Percentiles rank a stretch among this genome's conserved stretches.
These are phyloP conservation scores for Lolium multiflorum DNA, from an alignment of 176 grass and related monocot species.

Conservation along the genomic window DNA sequence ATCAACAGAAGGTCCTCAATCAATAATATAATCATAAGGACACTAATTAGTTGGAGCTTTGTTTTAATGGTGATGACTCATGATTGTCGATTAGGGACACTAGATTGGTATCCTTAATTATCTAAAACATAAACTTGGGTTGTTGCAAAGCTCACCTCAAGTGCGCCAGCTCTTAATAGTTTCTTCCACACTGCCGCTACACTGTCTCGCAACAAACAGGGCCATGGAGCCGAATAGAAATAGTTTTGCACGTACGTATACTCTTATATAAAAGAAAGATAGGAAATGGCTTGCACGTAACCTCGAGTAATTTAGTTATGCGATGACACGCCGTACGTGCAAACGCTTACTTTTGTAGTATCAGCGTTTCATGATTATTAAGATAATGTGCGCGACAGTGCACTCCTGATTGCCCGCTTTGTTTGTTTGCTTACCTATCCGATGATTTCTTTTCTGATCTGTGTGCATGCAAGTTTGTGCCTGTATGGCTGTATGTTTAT, in stretches of 20 bases:
- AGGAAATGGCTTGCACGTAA: constrained; percentile 57
- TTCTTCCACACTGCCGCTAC: neutral
- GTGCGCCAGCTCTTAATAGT: constrained; percentile 50
- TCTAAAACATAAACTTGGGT: neutral
- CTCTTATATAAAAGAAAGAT: neutral
- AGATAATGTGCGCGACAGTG: constrained; percentile 49
- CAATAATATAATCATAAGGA: neutral
- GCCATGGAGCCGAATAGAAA: neutral
- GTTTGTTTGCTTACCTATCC: constrained; percentile 50
- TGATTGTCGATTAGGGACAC: constrained; percentile 49
- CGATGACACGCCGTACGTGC: constrained; percentile 46
- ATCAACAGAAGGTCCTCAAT: neutral
- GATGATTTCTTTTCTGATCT: neutral
- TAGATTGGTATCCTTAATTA: constrained; percentile 42
- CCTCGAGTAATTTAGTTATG: constrained; percentile 23
- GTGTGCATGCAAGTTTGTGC: constrained; percentile 26
- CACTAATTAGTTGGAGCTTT: neutral
- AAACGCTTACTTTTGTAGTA: constrained; percentile 9
- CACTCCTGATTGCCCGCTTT: constrained; percentile 26
- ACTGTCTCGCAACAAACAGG: constrained; percentile 34
- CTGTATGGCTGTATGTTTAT: constrained; percentile 20
- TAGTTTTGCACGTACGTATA: neutral
- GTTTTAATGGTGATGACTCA: constrained; percentile 30
- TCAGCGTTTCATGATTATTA: neutral
- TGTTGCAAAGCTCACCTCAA: constrained; percentile 56